Percentiles rank a stretch among this genome's conserved stretches.
Conservation (phyloP, 2,329 filamentous ascomycete species). For the Didymella pomorum region DNA sequence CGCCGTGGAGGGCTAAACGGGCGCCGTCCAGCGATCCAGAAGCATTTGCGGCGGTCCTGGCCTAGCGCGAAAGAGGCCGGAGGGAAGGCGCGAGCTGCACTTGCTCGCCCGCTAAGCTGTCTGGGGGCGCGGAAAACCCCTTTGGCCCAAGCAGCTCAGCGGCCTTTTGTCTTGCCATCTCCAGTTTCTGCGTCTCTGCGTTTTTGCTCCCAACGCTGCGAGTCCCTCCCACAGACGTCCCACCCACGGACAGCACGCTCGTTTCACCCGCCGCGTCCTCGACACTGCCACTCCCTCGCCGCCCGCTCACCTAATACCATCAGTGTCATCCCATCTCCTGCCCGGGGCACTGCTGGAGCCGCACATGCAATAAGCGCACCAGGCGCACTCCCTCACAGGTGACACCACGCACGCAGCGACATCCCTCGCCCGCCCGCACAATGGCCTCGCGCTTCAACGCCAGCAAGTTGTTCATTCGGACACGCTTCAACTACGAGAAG, state of each 20-base stretch:
- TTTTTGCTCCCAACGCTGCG: constrained; percentile 15
- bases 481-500: constrained; percentile 57
- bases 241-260: constrained; percentile 39
- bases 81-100: constrained; percentile 7
- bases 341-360: constrained; percentile 27
- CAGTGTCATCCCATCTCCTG: constrained; percentile 4
- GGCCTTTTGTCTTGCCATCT: constrained; percentile 7
- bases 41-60: constrained; percentile 5
- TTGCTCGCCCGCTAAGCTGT: constrained; percentile 7
- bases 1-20: not conserved
- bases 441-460: constrained; percentile 55
- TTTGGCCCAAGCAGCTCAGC: constrained; percentile 7
- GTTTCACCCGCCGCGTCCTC: constrained; percentile 32
- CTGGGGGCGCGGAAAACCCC: constrained; percentile 18
- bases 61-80: constrained; percentile 5
- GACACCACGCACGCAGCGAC: constrained; percentile 4
- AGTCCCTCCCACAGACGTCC: constrained; percentile 18
- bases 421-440: constrained; percentile 23
- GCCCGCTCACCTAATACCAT: constrained; percentile 8
- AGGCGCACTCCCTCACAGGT: constrained; percentile 15
- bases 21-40: constrained; percentile 7
- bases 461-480: constrained; percentile 54
- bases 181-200: constrained; percentile 4
- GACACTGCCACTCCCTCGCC: constrained; percentile 18
- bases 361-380: constrained; percentile 45